Base-by-base conservation (phyloP, 495 filamentous ascomycete genomes). In the Tuber borchii region DNA sequence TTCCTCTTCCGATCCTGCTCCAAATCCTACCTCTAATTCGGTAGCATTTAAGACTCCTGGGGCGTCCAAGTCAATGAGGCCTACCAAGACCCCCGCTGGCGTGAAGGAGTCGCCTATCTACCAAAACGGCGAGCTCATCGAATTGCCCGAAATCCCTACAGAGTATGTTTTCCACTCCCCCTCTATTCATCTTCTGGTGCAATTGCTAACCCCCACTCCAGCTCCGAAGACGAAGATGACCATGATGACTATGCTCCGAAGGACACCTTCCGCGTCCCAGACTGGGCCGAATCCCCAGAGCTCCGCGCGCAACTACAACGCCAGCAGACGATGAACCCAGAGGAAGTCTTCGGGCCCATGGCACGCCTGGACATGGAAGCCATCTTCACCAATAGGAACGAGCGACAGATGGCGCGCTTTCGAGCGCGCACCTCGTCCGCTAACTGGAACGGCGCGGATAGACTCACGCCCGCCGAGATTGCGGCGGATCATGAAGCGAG, bases 321-420 rank as follows among this genome's bases (percentile, higher is more conserved):
- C 51, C 95, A 99, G 83, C 94, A 99, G 83, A 86, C 89, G 26
- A 87, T 92, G 74, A 93, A 98, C 82, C 92, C 93, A 2, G 92
- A 95, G 82, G 87, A 90, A 26, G 90, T 99, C 46, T 99, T 99
- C 82, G 95, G 95, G 1, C 91, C 93, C 2, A 92, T 95, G 70
- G 90, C 88, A 19, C 91, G 92, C 46, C 88, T 97, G 81, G 90
- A 92, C 76, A 92, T 99, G 88, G 95, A 99, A 82, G 94, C 97
- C 80, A 93, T 97, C 69, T 99, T 99, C 86, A 91, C 88, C 82
- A 88, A 89, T 76, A 92, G 90, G 83, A 92, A 92, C 82, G 92
- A 92, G 73, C 87, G 92, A 77, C 89, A 91, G 84, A 75, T 70
- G 31, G 91, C 92, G 84, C 91, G 91, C 83, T 98, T 97, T 86